Evolutionary conservation across 768 basidiomycete genomes (phyloP).

Genomic region (Kwoniella pini): DNA sequence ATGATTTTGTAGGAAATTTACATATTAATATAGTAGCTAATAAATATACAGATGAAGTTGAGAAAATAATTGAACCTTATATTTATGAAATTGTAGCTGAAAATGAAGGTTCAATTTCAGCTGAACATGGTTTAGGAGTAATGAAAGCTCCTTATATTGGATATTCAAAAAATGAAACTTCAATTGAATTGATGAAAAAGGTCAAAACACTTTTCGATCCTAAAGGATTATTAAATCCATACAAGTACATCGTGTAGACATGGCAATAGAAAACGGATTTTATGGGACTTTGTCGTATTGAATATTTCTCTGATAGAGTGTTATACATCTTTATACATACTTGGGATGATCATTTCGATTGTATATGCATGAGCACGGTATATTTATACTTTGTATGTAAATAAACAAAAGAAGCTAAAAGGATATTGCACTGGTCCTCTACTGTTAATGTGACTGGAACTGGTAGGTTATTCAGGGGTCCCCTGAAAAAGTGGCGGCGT

Average conservation of each 20-base stretch:
- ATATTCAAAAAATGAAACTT: conserved; percentile 77
- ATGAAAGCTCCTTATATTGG: conserved; percentile 87
- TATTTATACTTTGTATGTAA: no score
- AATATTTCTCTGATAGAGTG: no score
- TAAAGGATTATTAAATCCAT: conserved; percentile 83
- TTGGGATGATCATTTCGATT: no score
- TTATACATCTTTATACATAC: no score
- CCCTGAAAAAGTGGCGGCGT: not conserved
- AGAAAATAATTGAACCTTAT: conserved; percentile 87
- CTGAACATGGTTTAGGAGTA: conserved; percentile 90
- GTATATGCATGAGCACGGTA: no score
- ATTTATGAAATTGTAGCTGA: conserved; percentile 81
- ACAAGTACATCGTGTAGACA: conserved; percentile 45
- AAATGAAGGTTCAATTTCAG: conserved; percentile 85
- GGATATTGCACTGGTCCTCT: no score
- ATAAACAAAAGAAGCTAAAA: no score
- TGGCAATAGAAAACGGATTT: not conserved
- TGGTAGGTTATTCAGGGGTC: no score
- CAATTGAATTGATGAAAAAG: conserved; percentile 83
- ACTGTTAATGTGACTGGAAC: no score
- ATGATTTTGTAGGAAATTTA: conserved; percentile 68
- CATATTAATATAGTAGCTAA: conserved; percentile 89
- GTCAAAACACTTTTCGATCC: conserved; percentile 90
- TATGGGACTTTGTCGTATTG: no score
- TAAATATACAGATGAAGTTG: conserved; percentile 77